Conservation (phyloP, 257 asterid species). For the Salvia hispanica region DNA sequence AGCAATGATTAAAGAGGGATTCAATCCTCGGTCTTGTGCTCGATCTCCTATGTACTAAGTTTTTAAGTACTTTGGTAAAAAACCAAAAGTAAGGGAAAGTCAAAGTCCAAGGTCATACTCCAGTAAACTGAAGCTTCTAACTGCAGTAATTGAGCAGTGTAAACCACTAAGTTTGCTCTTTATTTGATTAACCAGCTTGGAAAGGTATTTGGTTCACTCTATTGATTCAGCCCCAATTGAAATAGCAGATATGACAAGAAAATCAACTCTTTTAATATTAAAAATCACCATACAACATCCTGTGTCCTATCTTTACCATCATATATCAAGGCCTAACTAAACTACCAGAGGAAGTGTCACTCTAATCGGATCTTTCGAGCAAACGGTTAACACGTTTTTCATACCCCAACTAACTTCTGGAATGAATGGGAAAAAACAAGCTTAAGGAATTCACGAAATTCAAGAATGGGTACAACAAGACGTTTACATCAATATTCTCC, state of each 20-base stretch:
- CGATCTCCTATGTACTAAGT: background rate
- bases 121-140: background rate
- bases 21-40: too few relatives aligned
- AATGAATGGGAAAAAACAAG: background rate
- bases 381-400: background rate
- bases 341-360: background rate
- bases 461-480: background rate
- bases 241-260: background rate
- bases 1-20: too few relatives aligned
- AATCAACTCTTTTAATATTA: background rate
- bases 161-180: background rate
- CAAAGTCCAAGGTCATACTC: background rate
- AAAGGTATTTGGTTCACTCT: background rate
- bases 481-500: background rate
- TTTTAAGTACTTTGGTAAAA: background rate
- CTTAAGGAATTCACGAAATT: background rate
- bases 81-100: background rate
- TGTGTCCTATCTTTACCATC: background rate
- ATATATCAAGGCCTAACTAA: background rate
- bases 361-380: background rate
- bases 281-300: background rate
- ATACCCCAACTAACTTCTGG: constrained; percentile 1
- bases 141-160: background rate
- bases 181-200: background rate
- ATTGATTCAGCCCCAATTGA: background rate